phyloP scores from a whole-genome alignment of 2,329 filamentous ascomycete species.

The Neoascochyta sp. region DNA sequence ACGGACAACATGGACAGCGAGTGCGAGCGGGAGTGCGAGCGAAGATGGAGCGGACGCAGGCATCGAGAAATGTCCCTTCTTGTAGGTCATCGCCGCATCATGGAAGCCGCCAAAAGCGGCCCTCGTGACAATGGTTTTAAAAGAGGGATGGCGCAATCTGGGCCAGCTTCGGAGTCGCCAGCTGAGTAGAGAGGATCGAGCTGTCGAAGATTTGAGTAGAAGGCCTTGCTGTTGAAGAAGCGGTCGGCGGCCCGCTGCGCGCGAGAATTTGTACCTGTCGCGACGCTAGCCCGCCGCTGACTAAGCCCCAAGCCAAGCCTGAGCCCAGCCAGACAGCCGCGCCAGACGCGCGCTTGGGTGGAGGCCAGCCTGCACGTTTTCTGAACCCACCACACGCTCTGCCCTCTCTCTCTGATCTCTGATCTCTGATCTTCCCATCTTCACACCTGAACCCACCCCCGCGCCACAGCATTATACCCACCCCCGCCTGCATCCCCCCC shows the following conservation, averaged over 20 bases:
- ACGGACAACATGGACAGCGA: too few relatives aligned
- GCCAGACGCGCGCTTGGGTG: slow-evolving; percentile 20
- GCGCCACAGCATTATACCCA: too few relatives aligned
- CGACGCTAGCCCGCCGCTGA: slow-evolving; percentile 9
- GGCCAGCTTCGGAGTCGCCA: slow-evolving; percentile 69
- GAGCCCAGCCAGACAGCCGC: slow-evolving; percentile 11
- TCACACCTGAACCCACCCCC: too few relatives aligned
- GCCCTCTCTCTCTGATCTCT: too few relatives aligned
- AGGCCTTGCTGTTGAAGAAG: slow-evolving; percentile 53
- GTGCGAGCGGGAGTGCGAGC: too few relatives aligned
- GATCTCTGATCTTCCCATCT: too few relatives aligned
- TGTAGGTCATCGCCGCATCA: slow-evolving; percentile 66
- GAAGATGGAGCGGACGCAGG: too few relatives aligned
- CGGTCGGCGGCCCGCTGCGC: slow-evolving; percentile 10
- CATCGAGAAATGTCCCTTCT: slow-evolving; percentile 57
- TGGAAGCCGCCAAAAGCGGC: slow-evolving; percentile 58
- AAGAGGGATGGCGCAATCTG: slow-evolving; percentile 64
- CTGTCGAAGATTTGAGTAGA: slow-evolving; percentile 72
- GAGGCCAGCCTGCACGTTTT: slow-evolving; percentile 29
- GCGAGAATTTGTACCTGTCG: slow-evolving; percentile 21
- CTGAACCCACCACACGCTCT: slow-evolving; percentile 20
- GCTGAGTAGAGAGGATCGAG: slow-evolving; percentile 55
- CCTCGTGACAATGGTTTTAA: slow-evolving; percentile 82
- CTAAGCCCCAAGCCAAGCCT: too few relatives aligned
- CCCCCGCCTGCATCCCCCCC: too few relatives aligned